Conservation (phyloP, 108 stramenopile species). For the Fragilariopsis cylindrus region DNA sequence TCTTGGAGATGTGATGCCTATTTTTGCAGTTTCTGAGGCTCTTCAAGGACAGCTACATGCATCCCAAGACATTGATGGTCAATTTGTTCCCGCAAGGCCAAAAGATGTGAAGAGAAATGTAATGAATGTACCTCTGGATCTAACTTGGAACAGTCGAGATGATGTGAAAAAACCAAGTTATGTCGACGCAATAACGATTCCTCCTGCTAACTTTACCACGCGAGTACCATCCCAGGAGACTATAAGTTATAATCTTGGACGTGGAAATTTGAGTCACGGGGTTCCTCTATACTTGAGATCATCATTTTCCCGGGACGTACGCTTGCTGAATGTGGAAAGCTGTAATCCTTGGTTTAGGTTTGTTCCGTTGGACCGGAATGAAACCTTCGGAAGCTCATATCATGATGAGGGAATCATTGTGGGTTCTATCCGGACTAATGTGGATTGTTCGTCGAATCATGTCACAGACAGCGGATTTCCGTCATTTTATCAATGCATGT, state of each 20-base stretch:
- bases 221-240: background rate
- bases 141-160: conserved; percentile 12
- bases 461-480: conserved; percentile 18
- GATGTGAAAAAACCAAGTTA: background rate
- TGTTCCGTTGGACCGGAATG: conserved; percentile 3
- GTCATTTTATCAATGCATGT: conserved; percentile 62
- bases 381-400: background rate
- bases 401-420: conserved; percentile 12
- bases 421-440: conserved; percentile 15
- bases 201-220: background rate
- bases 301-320: conserved; percentile 43
- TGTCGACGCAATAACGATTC: background rate
- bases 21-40: conserved; percentile 63
- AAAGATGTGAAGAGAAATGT: background rate
- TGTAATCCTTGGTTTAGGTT: conserved; percentile 61
- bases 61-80: conserved; percentile 1
- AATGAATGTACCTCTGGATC: conserved; percentile 29
- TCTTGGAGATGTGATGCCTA: conserved; percentile 65
- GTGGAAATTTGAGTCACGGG: background rate
- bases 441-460: conserved; percentile 5
- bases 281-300: conserved; percentile 43
- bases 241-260: background rate
- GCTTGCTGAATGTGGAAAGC: conserved; percentile 35
- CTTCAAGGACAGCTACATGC: conserved; percentile 62
- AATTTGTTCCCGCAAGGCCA: background rate